These are phyloP conservation scores for Vigna angularis DNA, from an alignment of 306 rosid species.

Conservation along the genomic window DNA sequence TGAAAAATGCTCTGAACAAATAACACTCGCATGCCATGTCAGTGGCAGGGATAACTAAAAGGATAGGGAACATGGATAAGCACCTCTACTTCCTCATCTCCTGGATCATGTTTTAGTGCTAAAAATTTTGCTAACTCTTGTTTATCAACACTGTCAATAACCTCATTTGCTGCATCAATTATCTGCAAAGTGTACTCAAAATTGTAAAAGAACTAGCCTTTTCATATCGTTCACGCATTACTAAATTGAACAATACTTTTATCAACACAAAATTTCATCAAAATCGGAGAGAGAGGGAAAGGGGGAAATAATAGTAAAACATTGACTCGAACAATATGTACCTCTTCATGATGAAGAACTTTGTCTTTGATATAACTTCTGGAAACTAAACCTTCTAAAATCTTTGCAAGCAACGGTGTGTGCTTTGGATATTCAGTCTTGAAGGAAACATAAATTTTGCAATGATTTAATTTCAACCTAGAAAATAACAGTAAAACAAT, in stretches of 20 bases:
- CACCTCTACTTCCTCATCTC: slow-evolving; percentile 91
- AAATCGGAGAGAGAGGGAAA: not conserved
- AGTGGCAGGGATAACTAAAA: slow-evolving; percentile 14
- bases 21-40: slow-evolving; percentile 19
- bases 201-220: not conserved
- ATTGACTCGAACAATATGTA: slow-evolving; percentile 35
- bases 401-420: slow-evolving; percentile 81
- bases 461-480: slow-evolving; percentile 31
- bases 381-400: slow-evolving; percentile 84
- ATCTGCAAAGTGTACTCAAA: slow-evolving; percentile 58
- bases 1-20: slow-evolving; percentile 24
- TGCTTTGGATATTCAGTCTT: slow-evolving; percentile 90
- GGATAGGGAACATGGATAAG: slow-evolving; percentile 32
- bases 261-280: slow-evolving; percentile 10
- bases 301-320: slow-evolving; percentile 17
- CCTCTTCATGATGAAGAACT: slow-evolving; percentile 69
- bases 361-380: slow-evolving; percentile 64
- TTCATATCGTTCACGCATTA: slow-evolving; percentile 1
- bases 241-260: slow-evolving; percentile 3
- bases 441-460: slow-evolving; percentile 46
- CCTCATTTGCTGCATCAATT: slow-evolving; percentile 81
- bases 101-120: slow-evolving; percentile 73
- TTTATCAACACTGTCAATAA: slow-evolving; percentile 76
- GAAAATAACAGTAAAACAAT: not conserved
- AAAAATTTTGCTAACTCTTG: slow-evolving; percentile 72